Conservation (phyloP, 768 basidiomycete species). For the Podaxis carcinomalis region DNA sequence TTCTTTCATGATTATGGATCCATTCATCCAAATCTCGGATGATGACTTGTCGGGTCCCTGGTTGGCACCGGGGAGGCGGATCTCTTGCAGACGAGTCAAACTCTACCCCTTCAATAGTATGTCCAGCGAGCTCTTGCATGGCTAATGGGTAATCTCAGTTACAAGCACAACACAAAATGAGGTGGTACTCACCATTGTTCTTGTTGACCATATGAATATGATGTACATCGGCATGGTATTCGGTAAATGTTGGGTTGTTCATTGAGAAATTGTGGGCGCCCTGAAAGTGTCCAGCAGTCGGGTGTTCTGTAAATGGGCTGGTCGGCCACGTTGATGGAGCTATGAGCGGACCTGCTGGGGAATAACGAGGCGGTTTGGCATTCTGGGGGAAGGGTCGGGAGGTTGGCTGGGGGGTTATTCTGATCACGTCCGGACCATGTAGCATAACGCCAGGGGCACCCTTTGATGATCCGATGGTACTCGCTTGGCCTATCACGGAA, state of each 20-base stretch:
- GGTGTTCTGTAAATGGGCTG: not conserved
- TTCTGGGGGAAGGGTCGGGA: not conserved
- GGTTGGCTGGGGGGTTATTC: not conserved
- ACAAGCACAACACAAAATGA: not conserved
- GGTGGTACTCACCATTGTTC: not conserved
- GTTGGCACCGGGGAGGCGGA: constrained; percentile 1
- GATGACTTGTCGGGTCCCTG: not conserved
- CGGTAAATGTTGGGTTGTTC: not conserved
- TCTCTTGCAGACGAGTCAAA: constrained; percentile 3
- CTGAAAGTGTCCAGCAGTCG: not conserved
- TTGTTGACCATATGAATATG: not conserved
- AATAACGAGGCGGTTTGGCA: not conserved
- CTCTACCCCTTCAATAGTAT: not conserved
- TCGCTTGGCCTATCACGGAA: too few species aligned
- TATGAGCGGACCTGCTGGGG: not conserved
- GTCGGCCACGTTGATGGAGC: not conserved
- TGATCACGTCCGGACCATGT: not conserved
- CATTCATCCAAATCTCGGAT: not conserved
- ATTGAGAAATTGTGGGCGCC: not conserved
- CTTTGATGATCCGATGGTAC: too few species aligned
- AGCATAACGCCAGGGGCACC: too few species aligned
- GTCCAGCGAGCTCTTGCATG: not conserved
- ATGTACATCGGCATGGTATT: not conserved
- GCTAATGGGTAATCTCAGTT: not conserved
- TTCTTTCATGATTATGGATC: not conserved